phyloP scores from a whole-genome alignment of 306 rosid species.

The Castanea sativa region DNA sequence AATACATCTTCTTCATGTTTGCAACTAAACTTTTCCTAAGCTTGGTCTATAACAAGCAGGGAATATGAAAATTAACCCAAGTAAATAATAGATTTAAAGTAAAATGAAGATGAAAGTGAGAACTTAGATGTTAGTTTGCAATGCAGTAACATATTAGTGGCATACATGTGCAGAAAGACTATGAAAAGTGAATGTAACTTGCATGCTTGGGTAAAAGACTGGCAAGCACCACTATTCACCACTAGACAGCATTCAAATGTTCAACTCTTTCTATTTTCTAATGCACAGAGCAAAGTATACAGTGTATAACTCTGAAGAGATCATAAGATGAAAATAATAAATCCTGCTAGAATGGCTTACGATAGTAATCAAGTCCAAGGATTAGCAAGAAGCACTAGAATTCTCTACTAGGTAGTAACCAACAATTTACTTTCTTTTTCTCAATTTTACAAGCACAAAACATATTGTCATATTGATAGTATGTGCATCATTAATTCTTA shows the following conservation, averaged over 20 bases:
- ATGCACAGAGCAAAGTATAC: slow-evolving; percentile 13
- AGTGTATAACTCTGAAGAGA: slow-evolving; percentile 4
- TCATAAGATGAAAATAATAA: not conserved
- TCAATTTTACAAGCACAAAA: slow-evolving; percentile 22
- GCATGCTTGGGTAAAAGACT: not conserved
- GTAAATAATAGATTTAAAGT: not conserved
- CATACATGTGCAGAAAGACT: not conserved
- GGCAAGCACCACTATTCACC: slow-evolving; percentile 27
- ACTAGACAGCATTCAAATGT: slow-evolving; percentile 25
- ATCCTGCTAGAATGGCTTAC: slow-evolving; percentile 18
- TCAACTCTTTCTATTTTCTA: slow-evolving; percentile 20
- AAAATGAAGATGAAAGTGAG: not conserved
- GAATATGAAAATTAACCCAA: not conserved
- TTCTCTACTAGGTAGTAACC: not conserved
- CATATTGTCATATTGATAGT: not conserved
- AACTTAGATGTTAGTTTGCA: not conserved
- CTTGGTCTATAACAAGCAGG: not conserved
- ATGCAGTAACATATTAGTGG: not conserved
- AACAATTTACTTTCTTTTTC: not conserved
- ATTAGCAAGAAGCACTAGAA: not conserved
- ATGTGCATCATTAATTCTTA: slow-evolving; percentile 16
- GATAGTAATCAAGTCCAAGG: not conserved
- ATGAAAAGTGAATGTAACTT: not conserved
- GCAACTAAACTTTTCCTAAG: not conserved
- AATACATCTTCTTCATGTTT: not conserved